A percentile compares a stretch with the other conserved stretches of the same genome.
phyloP scores from a whole-genome alignment of 805 yeast species.

The Jamesozyma piceae region DNA sequence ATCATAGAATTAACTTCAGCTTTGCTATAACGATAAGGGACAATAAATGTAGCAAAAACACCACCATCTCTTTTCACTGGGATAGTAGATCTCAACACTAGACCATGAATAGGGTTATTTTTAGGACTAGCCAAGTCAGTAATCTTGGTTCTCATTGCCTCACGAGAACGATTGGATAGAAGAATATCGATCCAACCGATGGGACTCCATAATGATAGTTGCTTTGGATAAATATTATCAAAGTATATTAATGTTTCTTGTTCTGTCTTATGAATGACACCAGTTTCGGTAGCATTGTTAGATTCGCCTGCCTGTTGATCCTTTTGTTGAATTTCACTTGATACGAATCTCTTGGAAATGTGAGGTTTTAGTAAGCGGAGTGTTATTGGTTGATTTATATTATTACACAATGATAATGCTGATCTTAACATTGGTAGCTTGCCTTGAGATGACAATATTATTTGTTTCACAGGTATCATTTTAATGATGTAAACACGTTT shows the following conservation, averaged over 20 bases:
- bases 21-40: conserved; percentile 43
- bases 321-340: conserved; percentile 34
- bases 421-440: background rate
- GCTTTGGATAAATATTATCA: conserved; percentile 44
- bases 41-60: conserved; percentile 70
- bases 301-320: conserved; percentile 48
- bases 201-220: conserved; percentile 38
- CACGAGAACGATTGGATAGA: conserved; percentile 29
- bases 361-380: background rate
- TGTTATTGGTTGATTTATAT: background rate
- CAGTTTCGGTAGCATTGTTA: conserved; percentile 45
- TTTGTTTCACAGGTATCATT: background rate
- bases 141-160: conserved; percentile 35
- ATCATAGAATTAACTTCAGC: conserved; percentile 47
- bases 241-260: conserved; percentile 47
- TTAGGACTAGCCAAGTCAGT: conserved; percentile 33
- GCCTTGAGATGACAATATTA: background rate
- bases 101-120: conserved; percentile 30
- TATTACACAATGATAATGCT: background rate
- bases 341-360: conserved; percentile 23
- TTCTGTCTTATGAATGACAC: conserved; percentile 43
- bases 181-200: conserved; percentile 36
- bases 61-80: conserved; percentile 86
- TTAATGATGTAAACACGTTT: no score
- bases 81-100: conserved; percentile 49